Conservation (phyloP, 129 eudicot species). For the Mikania micrantha region DNA sequence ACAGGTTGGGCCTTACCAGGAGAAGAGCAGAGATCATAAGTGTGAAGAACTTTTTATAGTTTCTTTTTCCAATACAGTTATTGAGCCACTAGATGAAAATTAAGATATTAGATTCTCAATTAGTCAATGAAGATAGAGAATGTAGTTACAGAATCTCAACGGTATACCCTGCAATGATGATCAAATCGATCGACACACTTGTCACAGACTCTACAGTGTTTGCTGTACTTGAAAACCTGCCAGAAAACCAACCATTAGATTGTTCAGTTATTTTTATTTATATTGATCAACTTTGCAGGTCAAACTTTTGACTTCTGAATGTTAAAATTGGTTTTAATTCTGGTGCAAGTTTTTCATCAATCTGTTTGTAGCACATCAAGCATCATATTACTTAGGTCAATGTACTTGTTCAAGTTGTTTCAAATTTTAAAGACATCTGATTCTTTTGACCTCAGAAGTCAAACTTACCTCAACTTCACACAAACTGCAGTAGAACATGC, state of each 20-base stretch:
- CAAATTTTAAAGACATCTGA: not conserved
- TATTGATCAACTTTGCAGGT: not conserved
- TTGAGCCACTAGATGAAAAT: slow-evolving; percentile 71
- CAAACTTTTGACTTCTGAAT: slow-evolving; percentile 3
- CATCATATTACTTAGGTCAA: not conserved
- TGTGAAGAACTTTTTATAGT: slow-evolving; percentile 68
- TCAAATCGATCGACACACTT: slow-evolving; percentile 92
- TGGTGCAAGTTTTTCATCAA: not conserved
- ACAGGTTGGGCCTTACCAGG: slow-evolving; percentile 54
- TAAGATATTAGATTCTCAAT: slow-evolving; percentile 1
- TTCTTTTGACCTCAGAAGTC: not conserved
- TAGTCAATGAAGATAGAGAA: not conserved
- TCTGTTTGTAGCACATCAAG: not conserved
- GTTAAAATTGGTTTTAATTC: not conserved
- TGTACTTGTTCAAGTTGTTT: not conserved
- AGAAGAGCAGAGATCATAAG: slow-evolving; percentile 93
- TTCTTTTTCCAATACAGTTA: slow-evolving; percentile 86
- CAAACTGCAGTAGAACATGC: slow-evolving; percentile 92
- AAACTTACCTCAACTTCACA: slow-evolving; percentile 94
- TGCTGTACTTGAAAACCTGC: slow-evolving; percentile 97
- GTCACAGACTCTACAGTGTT: slow-evolving; percentile 98
- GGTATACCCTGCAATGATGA: slow-evolving; percentile 93
- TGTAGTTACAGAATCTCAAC: not conserved
- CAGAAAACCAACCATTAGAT: slow-evolving; percentile 9
- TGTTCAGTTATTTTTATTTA: not conserved